Evolutionary conservation across 2,329 filamentous ascomycete genomes (phyloP), one percentile per base, ranked within the genome.

Genomic region (Scortechinia acanthostroma): DNA sequence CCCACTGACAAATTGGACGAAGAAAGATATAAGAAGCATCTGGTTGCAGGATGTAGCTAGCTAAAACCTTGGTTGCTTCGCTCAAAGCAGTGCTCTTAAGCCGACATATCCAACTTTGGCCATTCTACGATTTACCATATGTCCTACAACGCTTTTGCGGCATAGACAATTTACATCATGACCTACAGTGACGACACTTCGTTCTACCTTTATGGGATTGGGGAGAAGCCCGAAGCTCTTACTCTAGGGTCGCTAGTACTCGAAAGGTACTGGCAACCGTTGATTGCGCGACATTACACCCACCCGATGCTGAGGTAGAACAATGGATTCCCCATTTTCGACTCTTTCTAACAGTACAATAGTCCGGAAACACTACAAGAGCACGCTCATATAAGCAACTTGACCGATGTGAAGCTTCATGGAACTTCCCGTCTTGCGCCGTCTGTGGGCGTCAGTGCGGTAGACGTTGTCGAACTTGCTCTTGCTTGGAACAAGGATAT

Each of bases 241-340:
- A 56, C 54, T 3, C 48, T 56, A 21, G 54, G 54, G 22, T 53
- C 53, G 3, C 40, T 56, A 42, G 52, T 56, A 21, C 43, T 56
- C 44, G 54, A 56, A 37, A 52, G 52, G 44, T 56, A 56, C 33
- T 56, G 54, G 54, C 45, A 53, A 43, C 54, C 54, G 43, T 50
- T 54, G 47, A 49, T 48, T 50, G 54, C 54, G 17, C 52, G 54
- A 3, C 54, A 55, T 46, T 55, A 56, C 37, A 51, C 51, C 5
- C 54, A 56, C 43, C 48, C 49, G 3, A 23, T 48, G 21, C 46
- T 56, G 13, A 50, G 49, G 54, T 56, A 46, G 22, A 3, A 17
- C 4, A 25, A 37, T 53, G 22, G 48, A 51, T 22, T 49, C 55
- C 4, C 54, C 51, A 42, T 10, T 30, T 30, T 30, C n/a, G 25